These are phyloP conservation scores for Medicago arabica DNA, from an alignment of 306 rosid species.

Conservation along the genomic window DNA sequence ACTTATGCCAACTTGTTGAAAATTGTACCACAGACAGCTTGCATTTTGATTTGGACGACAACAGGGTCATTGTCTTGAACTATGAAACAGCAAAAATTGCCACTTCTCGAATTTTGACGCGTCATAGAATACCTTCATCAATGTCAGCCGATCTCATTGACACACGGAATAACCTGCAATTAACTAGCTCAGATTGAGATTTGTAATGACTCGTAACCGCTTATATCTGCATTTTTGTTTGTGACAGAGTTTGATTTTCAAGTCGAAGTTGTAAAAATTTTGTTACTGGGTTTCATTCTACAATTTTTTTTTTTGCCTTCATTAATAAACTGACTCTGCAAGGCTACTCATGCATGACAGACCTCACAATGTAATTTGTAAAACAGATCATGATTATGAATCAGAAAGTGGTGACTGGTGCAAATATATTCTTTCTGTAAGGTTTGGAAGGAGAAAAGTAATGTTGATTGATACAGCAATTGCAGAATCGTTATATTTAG, in stretches of 20 bases:
- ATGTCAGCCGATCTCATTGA: constrained; percentile 67
- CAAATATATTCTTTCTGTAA: not conserved
- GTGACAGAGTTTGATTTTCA: not conserved
- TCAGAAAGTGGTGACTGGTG: not conserved
- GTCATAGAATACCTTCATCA: constrained; percentile 82
- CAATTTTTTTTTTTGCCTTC: not conserved
- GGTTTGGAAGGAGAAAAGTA: not conserved
- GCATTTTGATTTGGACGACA: constrained; percentile 89
- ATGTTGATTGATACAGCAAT: not conserved
- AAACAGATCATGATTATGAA: not conserved
- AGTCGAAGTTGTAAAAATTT: not conserved
- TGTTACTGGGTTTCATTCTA: not conserved
- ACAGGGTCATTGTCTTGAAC: constrained; percentile 77
- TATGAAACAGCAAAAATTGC: constrained; percentile 67
- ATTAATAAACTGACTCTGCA: not conserved
- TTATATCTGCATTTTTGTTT: not conserved
- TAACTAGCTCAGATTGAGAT: constrained; percentile 34
- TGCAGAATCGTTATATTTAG: not conserved
- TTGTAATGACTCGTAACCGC: not conserved
- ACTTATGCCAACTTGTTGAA: constrained; percentile 77
- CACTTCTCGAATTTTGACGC: constrained; percentile 69
- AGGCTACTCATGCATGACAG: not conserved
- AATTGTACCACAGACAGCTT: constrained; percentile 59
- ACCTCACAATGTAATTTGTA: not conserved
- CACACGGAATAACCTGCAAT: constrained; percentile 36